Evolutionary conservation across 495 filamentous ascomycete genomes (phyloP).

Genomic region (Penicillium roqueforti): DNA sequence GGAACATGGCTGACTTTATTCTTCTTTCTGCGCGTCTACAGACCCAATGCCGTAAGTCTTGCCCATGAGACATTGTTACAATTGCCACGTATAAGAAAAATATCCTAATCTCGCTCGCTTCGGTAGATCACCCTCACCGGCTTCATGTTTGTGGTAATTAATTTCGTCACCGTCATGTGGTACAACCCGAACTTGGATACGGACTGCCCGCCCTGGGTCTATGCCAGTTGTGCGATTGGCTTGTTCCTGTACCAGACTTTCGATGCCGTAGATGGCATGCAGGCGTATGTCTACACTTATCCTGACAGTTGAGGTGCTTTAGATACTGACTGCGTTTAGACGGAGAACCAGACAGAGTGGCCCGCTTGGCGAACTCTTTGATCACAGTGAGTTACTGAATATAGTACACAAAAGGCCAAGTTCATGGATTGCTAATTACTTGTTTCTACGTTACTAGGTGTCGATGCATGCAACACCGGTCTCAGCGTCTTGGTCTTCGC

Average conservation of each 20-base stretch:
- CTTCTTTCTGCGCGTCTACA: constrained; percentile 24
- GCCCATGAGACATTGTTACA: constrained; percentile 13
- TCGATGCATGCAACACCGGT: constrained; percentile 94
- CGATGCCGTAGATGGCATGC: constrained; percentile 92
- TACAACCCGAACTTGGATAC: constrained; percentile 93
- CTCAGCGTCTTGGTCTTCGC: constrained; percentile 91
- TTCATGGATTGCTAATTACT: neutral
- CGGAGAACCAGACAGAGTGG: constrained; percentile 89
- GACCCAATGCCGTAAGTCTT: constrained; percentile 58
- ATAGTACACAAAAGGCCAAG: neutral
- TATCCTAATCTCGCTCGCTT: constrained; percentile 2
- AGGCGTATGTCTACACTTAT: constrained; percentile 61
- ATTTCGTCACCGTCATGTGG: constrained; percentile 90
- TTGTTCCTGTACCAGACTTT: constrained; percentile 97
- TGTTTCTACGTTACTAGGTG: constrained; percentile 43
- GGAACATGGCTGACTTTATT: constrained; percentile 15
- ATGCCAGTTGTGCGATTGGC: constrained; percentile 82
- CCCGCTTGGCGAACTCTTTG: constrained; percentile 92
- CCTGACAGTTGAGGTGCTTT: constrained; percentile 2
- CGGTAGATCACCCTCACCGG: constrained; percentile 80
- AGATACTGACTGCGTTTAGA: constrained; percentile 35
- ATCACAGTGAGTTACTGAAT: constrained; percentile 64
- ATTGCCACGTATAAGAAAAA: neutral
- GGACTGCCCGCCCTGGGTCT: constrained; percentile 93
- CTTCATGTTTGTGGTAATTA: constrained; percentile 85